Conservation (phyloP, 805 yeast genomes). For the Candida odintsovae region DNA sequence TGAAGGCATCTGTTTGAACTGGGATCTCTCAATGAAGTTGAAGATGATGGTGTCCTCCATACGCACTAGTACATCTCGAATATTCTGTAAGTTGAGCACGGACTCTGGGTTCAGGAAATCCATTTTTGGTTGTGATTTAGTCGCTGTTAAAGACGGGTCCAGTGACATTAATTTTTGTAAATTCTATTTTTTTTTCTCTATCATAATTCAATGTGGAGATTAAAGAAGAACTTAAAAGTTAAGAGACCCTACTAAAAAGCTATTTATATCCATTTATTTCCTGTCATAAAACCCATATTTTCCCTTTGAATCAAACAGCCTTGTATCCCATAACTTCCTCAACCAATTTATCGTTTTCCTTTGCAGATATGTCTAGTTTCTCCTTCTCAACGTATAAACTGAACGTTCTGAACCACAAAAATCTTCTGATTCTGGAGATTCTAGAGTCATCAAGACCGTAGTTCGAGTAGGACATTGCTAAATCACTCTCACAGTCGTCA, state of each 20-base stretch:
- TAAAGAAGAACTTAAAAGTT: no score
- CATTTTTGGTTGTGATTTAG: slow-evolving; percentile 36
- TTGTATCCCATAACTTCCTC: slow-evolving; percentile 67
- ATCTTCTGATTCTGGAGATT: slow-evolving; percentile 47
- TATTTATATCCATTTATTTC: neutral
- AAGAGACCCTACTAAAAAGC: no score
- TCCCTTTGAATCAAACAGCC: neutral
- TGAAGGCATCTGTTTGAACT: slow-evolving; percentile 68
- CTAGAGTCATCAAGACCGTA: slow-evolving; percentile 47
- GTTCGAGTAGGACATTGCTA: slow-evolving; percentile 39
- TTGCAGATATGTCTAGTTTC: slow-evolving; percentile 30
- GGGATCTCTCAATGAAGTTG: slow-evolving; percentile 88
- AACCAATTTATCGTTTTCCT: slow-evolving; percentile 72
- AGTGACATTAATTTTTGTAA: no score
- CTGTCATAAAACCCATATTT: neutral
- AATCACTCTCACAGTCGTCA: slow-evolving; percentile 35
- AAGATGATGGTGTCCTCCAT: slow-evolving; percentile 97
- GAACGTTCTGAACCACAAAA: slow-evolving; percentile 47
- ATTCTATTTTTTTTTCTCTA: no score
- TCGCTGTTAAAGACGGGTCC: no score
- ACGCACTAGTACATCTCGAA: slow-evolving; percentile 76
- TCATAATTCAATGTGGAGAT: no score
- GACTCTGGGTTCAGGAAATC: slow-evolving; percentile 81
- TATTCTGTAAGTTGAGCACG: slow-evolving; percentile 74
- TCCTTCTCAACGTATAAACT: slow-evolving; percentile 26